Percentiles rank a stretch among this genome's conserved stretches.
phyloP scores from a whole-genome alignment of 1,284 basidiomycete species.

The Trichosporon sp. region DNA sequence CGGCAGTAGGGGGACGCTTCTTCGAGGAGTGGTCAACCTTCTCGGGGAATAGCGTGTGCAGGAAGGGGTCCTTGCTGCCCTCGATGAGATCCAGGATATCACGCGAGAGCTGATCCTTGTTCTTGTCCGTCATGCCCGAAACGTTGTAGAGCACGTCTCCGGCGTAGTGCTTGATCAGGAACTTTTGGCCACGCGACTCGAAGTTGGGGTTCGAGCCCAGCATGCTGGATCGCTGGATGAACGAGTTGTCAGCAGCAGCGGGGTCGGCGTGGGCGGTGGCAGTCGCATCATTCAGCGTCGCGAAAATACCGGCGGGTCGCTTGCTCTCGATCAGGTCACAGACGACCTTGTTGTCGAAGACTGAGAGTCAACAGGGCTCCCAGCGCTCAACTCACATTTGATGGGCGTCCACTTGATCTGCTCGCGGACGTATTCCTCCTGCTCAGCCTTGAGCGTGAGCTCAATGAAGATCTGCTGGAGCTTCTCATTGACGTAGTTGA shows the following conservation, averaged over 20 bases:
- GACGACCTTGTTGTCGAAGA: conserved; percentile 67
- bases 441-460: conserved; percentile 96
- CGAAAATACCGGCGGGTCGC: conserved; percentile 95
- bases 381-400: conserved; percentile 63
- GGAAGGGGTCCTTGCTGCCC: conserved; percentile 75
- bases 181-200: conserved; percentile 85
- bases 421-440: conserved; percentile 97
- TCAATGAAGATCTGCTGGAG: conserved; percentile 99
- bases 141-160: conserved; percentile 99
- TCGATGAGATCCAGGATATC: conserved; percentile 90
- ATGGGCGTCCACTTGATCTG: conserved; percentile 99
- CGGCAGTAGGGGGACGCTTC: conserved; percentile 96
- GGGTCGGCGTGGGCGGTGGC: conserved; percentile 98
- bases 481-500: conserved; percentile 99
- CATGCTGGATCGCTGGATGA: conserved; percentile 84
- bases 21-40: conserved; percentile 94
- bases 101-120: conserved; percentile 96
- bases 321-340: conserved; percentile 97
- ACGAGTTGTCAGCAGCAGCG: conserved; percentile 92
- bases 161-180: conserved; percentile 91
- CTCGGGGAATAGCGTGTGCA: conserved; percentile 90
- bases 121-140: conserved; percentile 99
- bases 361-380: conserved; percentile 30
- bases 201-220: conserved; percentile 85
- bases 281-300: conserved; percentile 96